These are phyloP conservation scores for Debaryomycetaceae sp. DNA, from an alignment of 1,139 yeast species.

Conservation along the genomic window DNA sequence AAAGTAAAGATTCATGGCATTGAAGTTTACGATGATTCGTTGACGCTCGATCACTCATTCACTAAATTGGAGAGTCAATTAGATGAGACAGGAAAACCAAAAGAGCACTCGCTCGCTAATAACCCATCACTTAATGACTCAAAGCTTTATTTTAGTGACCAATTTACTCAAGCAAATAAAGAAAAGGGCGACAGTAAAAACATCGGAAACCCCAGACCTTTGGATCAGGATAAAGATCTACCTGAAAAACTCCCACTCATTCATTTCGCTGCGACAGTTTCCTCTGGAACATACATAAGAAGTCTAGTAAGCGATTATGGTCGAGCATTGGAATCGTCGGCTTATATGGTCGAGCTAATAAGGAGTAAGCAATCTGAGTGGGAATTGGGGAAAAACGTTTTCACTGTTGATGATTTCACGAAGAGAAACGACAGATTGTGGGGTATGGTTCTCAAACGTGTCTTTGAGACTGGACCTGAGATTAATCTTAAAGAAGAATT, in stretches of 20 bases:
- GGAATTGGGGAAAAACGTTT: constrained; percentile 70
- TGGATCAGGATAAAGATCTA: constrained; percentile 21
- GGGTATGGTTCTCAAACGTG: constrained; percentile 60
- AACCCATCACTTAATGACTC: constrained; percentile 67
- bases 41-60: constrained; percentile 57
- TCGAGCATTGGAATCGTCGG: constrained; percentile 71
- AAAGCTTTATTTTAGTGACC: constrained; percentile 54
- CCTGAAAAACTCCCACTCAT: constrained; percentile 54
- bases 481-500: constrained; percentile 27
- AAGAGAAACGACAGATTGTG: constrained; percentile 58
- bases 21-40: constrained; percentile 50
- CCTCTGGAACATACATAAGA: constrained; percentile 94
- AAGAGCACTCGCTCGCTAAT: constrained; percentile 42
- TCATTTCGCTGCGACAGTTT: constrained; percentile 74
- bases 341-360: constrained; percentile 84
- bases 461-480: constrained; percentile 34
- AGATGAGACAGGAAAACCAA: constrained; percentile 50
- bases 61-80: constrained; percentile 46
- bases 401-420: constrained; percentile 62
- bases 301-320: constrained; percentile 89
- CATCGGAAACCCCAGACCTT: constrained; percentile 25
- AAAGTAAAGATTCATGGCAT: constrained; percentile 61
- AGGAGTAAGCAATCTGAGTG: constrained; percentile 80
- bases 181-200: constrained; percentile 27
- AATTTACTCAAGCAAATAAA: constrained; percentile 43